A percentile compares a stretch with the other conserved stretches of the same genome.
Conservation (phyloP, 2,329 filamentous ascomycete species). For the Colletotrichum godetiae region DNA sequence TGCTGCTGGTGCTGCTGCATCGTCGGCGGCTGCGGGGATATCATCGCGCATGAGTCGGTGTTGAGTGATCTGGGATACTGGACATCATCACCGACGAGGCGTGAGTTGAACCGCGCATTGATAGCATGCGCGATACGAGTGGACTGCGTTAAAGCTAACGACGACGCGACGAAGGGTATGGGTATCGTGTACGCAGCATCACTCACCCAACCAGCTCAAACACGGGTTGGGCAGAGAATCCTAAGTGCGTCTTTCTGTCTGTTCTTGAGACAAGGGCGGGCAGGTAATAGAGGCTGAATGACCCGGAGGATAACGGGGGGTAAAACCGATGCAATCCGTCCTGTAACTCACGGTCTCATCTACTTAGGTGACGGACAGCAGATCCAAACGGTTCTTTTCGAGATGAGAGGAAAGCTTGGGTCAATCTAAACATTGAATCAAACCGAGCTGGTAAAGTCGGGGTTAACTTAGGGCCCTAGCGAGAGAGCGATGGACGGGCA, state of each 20-base stretch:
- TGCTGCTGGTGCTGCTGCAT: conserved; percentile 14
- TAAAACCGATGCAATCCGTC: neutral
- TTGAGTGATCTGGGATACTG: neutral
- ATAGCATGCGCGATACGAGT: conserved; percentile 4
- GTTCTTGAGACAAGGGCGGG: neutral
- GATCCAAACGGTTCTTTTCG: conserved; percentile 12
- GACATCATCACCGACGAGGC: conserved; percentile 21
- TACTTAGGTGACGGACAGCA: neutral
- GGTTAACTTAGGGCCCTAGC: conserved; percentile 12
- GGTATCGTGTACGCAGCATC: conserved; percentile 1
- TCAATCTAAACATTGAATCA: conserved; percentile 14
- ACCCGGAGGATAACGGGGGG: neutral
- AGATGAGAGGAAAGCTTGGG: conserved; percentile 21
- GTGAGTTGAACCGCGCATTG: conserved; percentile 11
- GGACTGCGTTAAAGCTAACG: neutral
- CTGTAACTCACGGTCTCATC: neutral
- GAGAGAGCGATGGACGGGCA: neutral
- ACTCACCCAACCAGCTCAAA: neutral
- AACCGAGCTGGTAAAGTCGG: conserved; percentile 8
- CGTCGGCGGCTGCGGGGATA: conserved; percentile 14
- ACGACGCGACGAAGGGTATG: conserved; percentile 15
- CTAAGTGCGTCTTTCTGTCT: neutral
- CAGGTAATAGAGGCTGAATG: neutral
- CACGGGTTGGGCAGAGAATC: neutral
- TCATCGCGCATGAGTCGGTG: conserved; percentile 26